phyloP scores from a whole-genome alignment of 371 early-diverging fungal genomes.

The Fennellomyces sp. region DNA sequence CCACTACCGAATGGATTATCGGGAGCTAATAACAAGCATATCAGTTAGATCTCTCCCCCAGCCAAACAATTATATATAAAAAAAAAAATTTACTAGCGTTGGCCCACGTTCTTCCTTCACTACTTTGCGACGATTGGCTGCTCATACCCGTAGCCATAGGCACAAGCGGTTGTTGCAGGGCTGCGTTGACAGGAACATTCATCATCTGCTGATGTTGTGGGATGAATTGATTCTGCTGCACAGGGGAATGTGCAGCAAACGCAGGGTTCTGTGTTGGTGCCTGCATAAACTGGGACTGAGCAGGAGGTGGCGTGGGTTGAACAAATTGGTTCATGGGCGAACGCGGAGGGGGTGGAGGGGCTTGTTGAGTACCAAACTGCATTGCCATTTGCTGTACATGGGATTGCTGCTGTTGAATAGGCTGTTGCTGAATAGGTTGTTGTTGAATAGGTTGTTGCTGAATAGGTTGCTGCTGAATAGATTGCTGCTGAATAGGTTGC shows the following conservation, averaged over 20 bases:
- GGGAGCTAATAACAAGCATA: slow-evolving; percentile 32
- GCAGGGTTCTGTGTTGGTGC: slow-evolving; percentile 27
- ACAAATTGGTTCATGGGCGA: slow-evolving; percentile 17
- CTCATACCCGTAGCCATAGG: slow-evolving; percentile 25
- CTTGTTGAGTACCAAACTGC: slow-evolving; percentile 10
- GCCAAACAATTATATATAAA: no score
- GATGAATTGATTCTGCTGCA: slow-evolving; percentile 15
- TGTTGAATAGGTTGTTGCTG: slow-evolving; percentile 9
- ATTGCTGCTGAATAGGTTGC: slow-evolving; percentile 20
- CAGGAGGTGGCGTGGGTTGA: slow-evolving; percentile 11
- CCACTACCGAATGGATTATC: slow-evolving; percentile 48
- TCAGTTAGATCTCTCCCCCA: not conserved
- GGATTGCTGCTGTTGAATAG: slow-evolving; percentile 11
- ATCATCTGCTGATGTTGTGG: slow-evolving; percentile 18
- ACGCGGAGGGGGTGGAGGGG: slow-evolving; percentile 11
- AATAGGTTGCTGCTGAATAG: slow-evolving; percentile 17
- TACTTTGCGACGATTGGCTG: slow-evolving; percentile 21
- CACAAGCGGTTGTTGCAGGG: slow-evolving; percentile 28
- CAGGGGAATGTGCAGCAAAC: slow-evolving; percentile 18
- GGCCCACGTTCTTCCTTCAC: slow-evolving; percentile 31
- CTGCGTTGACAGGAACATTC: slow-evolving; percentile 25
- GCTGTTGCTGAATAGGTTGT: slow-evolving; percentile 14
- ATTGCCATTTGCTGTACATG: slow-evolving; percentile 16
- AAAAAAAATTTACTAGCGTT: slow-evolving; percentile 32
- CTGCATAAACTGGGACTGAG: slow-evolving; percentile 20